A percentile compares a stretch with the other conserved stretches of the same genome.
phyloP scores from a whole-genome alignment of 78 protist species.

The Mantamonas sphyraenae region DNA sequence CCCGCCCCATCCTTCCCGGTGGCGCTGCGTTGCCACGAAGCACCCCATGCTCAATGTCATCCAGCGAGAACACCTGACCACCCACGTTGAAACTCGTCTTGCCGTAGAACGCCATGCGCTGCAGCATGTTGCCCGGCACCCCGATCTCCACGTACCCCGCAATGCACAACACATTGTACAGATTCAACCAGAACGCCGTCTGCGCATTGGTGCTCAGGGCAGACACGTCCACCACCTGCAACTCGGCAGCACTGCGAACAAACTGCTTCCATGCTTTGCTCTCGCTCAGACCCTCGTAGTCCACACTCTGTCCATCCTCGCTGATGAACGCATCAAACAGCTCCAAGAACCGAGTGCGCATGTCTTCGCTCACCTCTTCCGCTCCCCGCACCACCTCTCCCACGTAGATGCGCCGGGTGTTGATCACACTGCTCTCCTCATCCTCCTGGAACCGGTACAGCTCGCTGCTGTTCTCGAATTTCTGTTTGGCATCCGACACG shows the following conservation, averaged over 20 bases:
- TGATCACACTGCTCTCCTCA: neutral
- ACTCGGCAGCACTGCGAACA: neutral
- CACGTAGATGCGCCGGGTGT: neutral
- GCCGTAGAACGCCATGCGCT: neutral
- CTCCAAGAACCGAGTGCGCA: too few relatives aligned
- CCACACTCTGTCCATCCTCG: neutral
- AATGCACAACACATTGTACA: neutral
- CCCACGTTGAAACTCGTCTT: neutral
- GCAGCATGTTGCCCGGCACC: neutral
- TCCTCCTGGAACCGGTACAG: neutral
- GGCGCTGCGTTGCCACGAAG: neutral
- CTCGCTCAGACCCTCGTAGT: neutral
- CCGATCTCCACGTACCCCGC: neutral
- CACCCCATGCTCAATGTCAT: conserved; percentile 7
- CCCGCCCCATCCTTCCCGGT: neutral
- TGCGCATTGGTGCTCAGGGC: neutral
- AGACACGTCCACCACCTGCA: neutral
- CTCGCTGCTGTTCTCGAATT: neutral
- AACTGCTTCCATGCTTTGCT: neutral
- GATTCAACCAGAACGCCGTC: neutral
- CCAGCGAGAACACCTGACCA: neutral
- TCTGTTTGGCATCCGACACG: neutral
- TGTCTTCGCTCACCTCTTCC: too few relatives aligned
- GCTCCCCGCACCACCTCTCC: too few relatives aligned
- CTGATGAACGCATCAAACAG: too few relatives aligned